Conservation (phyloP, 1,284 basidiomycete genomes). For the Tetrapyrgos nigripes region DNA sequence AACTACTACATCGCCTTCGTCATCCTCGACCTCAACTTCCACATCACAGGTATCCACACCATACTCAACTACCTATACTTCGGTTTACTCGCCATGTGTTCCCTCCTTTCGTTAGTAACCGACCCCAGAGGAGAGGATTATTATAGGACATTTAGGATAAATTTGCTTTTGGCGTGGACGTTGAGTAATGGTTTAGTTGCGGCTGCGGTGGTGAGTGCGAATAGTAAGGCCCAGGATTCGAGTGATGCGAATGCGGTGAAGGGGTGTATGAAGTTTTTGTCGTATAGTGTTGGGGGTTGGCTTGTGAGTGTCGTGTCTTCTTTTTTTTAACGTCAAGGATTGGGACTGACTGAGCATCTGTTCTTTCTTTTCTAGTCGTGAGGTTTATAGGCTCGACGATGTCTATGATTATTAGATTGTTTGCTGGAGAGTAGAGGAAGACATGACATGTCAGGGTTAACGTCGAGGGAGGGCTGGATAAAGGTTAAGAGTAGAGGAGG, state of each 20-base stretch:
- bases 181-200: constrained; percentile 82
- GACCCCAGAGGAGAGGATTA: too few species aligned
- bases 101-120: constrained; percentile 92
- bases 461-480: too few species aligned
- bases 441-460: too few species aligned
- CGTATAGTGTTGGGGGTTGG: constrained; percentile 86
- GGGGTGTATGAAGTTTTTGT: constrained; percentile 83
- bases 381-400: constrained; percentile 84
- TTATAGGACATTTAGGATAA: too few species aligned
- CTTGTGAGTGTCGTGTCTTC: constrained; percentile 63
- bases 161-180: constrained; percentile 86
- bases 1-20: constrained; percentile 92
- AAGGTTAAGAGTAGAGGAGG: too few species aligned
- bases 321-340: too few species aligned
- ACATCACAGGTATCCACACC: constrained; percentile 68
- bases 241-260: constrained; percentile 61
- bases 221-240: constrained; percentile 46
- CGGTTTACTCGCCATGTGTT: constrained; percentile 88
- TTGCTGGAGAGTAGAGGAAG: constrained; percentile 85
- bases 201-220: constrained; percentile 75
- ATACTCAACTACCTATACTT: constrained; percentile 89
- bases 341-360: too few species aligned
- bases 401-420: too few species aligned
- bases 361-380: too few species aligned
- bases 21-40: constrained; percentile 70